Percentiles rank a stretch among this genome's conserved stretches.
phyloP scores from a whole-genome alignment of 768 basidiomycete species.

The Bullera alba region DNA sequence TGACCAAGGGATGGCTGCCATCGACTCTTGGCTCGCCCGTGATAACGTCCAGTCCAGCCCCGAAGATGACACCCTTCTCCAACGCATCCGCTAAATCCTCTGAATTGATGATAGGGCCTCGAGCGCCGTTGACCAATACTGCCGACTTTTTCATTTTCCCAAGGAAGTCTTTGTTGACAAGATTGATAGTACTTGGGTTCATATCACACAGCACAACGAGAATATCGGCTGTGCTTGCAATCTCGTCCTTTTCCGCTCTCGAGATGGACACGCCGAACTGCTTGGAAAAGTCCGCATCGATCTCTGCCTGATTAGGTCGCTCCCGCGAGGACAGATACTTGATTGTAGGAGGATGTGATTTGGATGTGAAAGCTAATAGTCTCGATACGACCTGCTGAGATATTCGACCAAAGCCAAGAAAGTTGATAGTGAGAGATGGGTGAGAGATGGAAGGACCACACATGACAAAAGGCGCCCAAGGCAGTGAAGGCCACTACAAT shows the following conservation, averaged over 20 bases:
- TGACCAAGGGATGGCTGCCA: constrained; percentile 70
- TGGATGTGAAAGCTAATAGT: constrained; percentile 63
- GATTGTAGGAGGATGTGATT: constrained; percentile 24
- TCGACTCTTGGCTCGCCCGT: constrained; percentile 78
- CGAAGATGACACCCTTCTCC: constrained; percentile 71
- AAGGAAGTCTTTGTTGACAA: constrained; percentile 67
- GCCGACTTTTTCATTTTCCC: constrained; percentile 75
- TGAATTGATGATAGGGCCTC: constrained; percentile 75
- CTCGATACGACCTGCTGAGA: constrained; percentile 74
- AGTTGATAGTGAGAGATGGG: constrained; percentile 59
- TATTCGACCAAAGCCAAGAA: constrained; percentile 93
- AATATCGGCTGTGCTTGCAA: constrained; percentile 75
- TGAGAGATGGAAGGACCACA: constrained; percentile 57
- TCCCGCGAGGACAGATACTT: constrained; percentile 34
- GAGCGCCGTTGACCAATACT: constrained; percentile 74
- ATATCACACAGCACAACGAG: constrained; percentile 62
- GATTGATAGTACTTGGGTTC: constrained; percentile 57
- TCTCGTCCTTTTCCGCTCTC: constrained; percentile 58
- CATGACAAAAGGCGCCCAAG: constrained; percentile 76
- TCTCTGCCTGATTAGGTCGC: constrained; percentile 29
- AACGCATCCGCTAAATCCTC: constrained; percentile 78
- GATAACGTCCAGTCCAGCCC: constrained; percentile 87
- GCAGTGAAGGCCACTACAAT: constrained; percentile 65
- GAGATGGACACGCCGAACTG: constrained; percentile 48
- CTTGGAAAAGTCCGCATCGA: constrained; percentile 35